A percentile compares a stretch with the other conserved stretches of the same genome.
Evolutionary conservation across 495 filamentous ascomycete species (phyloP).

Genomic region (Neurospora sp.): DNA sequence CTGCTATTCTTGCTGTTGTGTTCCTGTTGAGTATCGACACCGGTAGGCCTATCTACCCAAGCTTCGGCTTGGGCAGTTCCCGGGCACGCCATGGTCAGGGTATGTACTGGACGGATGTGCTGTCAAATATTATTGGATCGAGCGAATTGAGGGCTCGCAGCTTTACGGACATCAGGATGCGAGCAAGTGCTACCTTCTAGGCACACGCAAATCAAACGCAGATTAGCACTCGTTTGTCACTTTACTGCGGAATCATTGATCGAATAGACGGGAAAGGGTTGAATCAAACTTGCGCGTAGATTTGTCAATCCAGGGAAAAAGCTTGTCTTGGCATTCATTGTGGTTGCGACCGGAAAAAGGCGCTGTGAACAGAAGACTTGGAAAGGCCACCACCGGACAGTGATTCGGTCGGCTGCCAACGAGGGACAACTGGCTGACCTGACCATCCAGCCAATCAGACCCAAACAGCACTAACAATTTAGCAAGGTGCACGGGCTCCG

Average conservation of each 20-base stretch:
- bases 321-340: neutral
- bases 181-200: neutral
- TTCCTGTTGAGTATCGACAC: neutral
- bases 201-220: neutral
- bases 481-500: neutral
- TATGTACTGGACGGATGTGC: neutral
- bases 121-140: neutral
- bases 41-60: neutral
- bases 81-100: conserved; percentile 2
- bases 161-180: neutral
- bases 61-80: conserved; percentile 2
- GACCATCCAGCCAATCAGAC: neutral
- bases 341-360: neutral
- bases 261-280: neutral
- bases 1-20: neutral
- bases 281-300: neutral
- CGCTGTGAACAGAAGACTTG: neutral
- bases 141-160: neutral
- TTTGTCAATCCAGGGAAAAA: neutral
- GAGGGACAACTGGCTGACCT: neutral
- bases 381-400: neutral
- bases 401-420: neutral
- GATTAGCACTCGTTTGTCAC: neutral
- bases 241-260: neutral
- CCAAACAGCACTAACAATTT: neutral